A percentile compares a stretch with the other conserved stretches of the same genome.
phyloP scores from a whole-genome alignment of 2,329 filamentous ascomycete species.

The Trichoderma lentiforme region DNA sequence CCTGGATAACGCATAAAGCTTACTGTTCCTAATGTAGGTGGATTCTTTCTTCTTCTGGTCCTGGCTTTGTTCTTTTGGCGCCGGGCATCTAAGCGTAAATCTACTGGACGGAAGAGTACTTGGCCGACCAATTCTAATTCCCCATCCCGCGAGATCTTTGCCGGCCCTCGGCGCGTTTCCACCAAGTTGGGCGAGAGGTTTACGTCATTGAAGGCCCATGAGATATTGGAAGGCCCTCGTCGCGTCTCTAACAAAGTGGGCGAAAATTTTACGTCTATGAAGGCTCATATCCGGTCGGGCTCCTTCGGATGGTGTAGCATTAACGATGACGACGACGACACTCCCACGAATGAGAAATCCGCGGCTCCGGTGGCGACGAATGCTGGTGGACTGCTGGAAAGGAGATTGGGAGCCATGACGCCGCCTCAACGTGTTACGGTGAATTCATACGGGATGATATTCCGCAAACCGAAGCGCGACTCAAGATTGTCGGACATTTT shows the following conservation, averaged over 20 bases:
- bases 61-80: conserved; percentile 45
- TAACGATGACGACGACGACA: conserved; percentile 20
- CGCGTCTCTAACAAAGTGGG: not conserved
- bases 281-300: conserved; percentile 14
- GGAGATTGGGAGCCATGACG: not conserved
- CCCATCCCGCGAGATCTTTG: not conserved
- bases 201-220: conserved; percentile 32
- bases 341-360: not conserved
- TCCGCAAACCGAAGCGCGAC: conserved; percentile 1
- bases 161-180: not conserved
- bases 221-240: not conserved
- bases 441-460: conserved; percentile 15
- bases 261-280: conserved; percentile 34
- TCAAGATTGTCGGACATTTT: conserved; percentile 6
- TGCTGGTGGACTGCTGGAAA: not conserved
- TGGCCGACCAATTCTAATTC: conserved; percentile 2
- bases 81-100: conserved; percentile 25
- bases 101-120: conserved; percentile 5
- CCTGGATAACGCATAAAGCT: not conserved
- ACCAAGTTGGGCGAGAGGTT: conserved; percentile 21
- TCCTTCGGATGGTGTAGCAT: conserved; percentile 31
- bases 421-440: not conserved
- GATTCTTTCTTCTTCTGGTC: conserved; percentile 44
- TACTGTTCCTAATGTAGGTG: conserved; percentile 29
- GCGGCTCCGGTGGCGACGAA: not conserved